Conservation (phyloP, 495 filamentous ascomycete species). For the Penicillium mononematosum region DNA sequence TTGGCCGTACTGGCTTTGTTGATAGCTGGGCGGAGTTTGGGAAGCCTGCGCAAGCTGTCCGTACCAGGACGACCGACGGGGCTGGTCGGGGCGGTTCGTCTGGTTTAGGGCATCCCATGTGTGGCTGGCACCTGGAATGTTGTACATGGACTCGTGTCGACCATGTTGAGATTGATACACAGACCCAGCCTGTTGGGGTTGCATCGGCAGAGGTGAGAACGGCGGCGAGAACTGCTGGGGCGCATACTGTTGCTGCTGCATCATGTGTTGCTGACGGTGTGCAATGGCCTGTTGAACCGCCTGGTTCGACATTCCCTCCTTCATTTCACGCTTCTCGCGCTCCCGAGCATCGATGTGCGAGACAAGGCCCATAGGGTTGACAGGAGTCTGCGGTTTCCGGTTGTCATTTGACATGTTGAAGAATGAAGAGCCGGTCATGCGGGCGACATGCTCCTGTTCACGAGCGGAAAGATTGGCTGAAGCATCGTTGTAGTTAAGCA, state of each 20-base stretch:
- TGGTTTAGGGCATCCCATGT: slow-evolving; percentile 47
- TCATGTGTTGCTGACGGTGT: slow-evolving; percentile 56
- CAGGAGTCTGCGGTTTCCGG: slow-evolving; percentile 40
- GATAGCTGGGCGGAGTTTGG: slow-evolving; percentile 26
- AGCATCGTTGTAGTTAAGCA: slow-evolving; percentile 51
- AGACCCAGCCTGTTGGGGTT: slow-evolving; percentile 18
- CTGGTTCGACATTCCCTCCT: slow-evolving; percentile 65
- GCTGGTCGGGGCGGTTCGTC: slow-evolving; percentile 33
- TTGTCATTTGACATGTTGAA: slow-evolving; percentile 64
- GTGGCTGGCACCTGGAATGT: slow-evolving; percentile 41
- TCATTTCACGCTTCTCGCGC: slow-evolving; percentile 69
- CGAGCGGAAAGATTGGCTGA: slow-evolving; percentile 79
- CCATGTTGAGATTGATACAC: slow-evolving; percentile 23
- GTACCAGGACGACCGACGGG: slow-evolving; percentile 44
- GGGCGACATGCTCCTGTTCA: slow-evolving; percentile 91
- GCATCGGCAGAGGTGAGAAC: slow-evolving; percentile 10
- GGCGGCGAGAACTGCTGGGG: slow-evolving; percentile 20
- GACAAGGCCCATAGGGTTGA: slow-evolving; percentile 61
- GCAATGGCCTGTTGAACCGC: slow-evolving; percentile 79
- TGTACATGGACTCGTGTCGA: slow-evolving; percentile 33
- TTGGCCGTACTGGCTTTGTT: slow-evolving; percentile 32
- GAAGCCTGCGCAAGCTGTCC: slow-evolving; percentile 32
- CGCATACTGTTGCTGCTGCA: slow-evolving; percentile 40
- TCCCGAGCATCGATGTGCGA: slow-evolving; percentile 76
- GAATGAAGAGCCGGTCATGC: slow-evolving; percentile 78